phyloP scores from a whole-genome alignment of 805 yeast species.

The Yarrowia bubula region DNA sequence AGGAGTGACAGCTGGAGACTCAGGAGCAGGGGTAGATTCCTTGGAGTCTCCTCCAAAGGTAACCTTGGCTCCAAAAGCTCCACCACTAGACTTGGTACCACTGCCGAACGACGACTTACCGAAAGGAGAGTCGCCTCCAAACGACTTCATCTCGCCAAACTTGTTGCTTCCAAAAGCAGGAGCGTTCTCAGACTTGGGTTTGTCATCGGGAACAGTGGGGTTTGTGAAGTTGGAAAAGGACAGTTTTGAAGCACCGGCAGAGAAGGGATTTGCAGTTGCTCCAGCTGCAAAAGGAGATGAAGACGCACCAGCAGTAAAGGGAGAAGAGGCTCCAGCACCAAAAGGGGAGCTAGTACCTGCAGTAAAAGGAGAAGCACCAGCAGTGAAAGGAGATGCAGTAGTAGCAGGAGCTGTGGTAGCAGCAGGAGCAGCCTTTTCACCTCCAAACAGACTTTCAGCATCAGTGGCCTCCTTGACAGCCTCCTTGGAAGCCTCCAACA shows the following conservation, averaged over 20 bases:
- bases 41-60: not conserved
- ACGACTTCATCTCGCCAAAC: not conserved
- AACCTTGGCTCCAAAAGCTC: slow-evolving; percentile 3
- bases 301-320: not conserved
- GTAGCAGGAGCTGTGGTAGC: not conserved
- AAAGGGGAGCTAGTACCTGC: not conserved
- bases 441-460: slow-evolving; percentile 22
- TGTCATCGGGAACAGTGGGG: not conserved
- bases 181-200: slow-evolving; percentile 5
- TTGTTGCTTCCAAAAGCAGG: slow-evolving; percentile 16
- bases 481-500: slow-evolving; percentile 5
- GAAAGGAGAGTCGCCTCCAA: not conserved
- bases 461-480: slow-evolving; percentile 23
- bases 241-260: slow-evolving; percentile 14
- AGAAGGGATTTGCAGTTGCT: not conserved
- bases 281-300: slow-evolving; percentile 3
- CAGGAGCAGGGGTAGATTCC: not conserved
- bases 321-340: not conserved
- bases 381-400: not conserved
- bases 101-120: not conserved
- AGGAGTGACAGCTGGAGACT: not conserved
- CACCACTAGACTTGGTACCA: not conserved
- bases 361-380: not conserved
- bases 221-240: not conserved
- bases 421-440: not conserved